Conservation (phyloP, 305 asterid genomes). For the Salvia sclarea region DNA sequence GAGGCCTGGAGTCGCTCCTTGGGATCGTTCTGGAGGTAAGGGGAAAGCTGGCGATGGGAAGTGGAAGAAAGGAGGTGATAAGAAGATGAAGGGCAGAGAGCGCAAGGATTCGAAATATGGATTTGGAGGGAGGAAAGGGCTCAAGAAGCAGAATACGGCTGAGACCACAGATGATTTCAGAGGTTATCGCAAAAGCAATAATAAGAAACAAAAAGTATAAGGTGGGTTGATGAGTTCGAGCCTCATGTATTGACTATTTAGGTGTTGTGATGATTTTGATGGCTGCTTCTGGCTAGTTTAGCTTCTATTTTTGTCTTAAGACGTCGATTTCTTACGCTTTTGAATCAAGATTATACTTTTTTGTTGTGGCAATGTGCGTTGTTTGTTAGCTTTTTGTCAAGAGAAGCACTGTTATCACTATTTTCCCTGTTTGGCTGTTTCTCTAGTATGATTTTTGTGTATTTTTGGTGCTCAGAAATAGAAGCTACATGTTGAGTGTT, state of each 20-base stretch:
- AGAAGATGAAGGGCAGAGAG: conserved; percentile 53
- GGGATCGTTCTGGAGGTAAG: conserved; percentile 88
- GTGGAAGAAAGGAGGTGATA: conserved; percentile 56
- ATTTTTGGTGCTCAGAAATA: too few species aligned
- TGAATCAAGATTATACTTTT: neutral
- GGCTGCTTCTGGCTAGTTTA: conserved; percentile 8
- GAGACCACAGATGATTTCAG: conserved; percentile 69
- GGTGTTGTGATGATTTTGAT: neutral
- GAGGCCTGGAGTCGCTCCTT: conserved; percentile 75
- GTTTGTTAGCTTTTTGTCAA: neutral
- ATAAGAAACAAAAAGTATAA: conserved; percentile 53
- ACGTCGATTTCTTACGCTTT: neutral
- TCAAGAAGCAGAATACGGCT: conserved; percentile 81
- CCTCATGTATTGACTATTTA: neutral
- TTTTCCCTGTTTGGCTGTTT: neutral
- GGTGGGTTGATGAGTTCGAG: neutral
- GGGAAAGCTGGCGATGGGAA: conserved; percentile 38
- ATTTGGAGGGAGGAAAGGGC: conserved; percentile 82
- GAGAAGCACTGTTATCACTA: neutral
- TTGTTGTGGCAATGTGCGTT: neutral
- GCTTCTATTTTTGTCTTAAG: neutral
- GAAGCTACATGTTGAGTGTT: neutral
- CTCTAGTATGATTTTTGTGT: too few species aligned
- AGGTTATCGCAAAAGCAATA: conserved; percentile 41
- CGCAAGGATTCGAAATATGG: conserved; percentile 64